phyloP scores from a whole-genome alignment of 2,329 filamentous ascomycete species.

The Chaetomium strumarium region DNA sequence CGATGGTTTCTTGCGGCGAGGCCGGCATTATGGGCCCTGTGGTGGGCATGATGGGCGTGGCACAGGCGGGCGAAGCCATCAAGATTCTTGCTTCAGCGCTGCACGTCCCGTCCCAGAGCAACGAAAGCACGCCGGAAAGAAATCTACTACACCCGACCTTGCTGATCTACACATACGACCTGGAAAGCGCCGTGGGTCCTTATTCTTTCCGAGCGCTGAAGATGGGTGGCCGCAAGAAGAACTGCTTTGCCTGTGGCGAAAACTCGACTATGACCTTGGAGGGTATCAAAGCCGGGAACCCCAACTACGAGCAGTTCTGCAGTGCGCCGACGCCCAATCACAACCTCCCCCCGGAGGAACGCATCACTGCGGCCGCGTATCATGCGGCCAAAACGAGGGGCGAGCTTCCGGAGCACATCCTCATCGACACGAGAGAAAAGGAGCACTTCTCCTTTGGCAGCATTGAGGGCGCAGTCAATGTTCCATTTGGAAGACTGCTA shows the following conservation, averaged over 20 bases:
- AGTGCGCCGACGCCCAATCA: slow-evolving; percentile 49
- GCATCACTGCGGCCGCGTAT: slow-evolving; percentile 62
- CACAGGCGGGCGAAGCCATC: slow-evolving; percentile 85
- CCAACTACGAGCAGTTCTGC: slow-evolving; percentile 86
- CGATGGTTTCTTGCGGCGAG: slow-evolving; percentile 81
- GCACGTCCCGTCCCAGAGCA: slow-evolving; percentile 16
- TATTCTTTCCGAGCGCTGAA: slow-evolving; percentile 64
- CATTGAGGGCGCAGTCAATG: slow-evolving; percentile 68
- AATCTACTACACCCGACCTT: slow-evolving; percentile 29
- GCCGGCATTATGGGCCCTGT: slow-evolving; percentile 89
- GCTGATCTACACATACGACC: slow-evolving; percentile 42
- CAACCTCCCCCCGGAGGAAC: slow-evolving; percentile 61
- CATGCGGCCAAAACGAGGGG: slow-evolving; percentile 20
- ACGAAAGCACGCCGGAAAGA: slow-evolving; percentile 1
- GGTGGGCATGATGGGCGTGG: slow-evolving; percentile 85
- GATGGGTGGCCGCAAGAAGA: slow-evolving; percentile 61
- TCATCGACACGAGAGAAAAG: slow-evolving; percentile 79
- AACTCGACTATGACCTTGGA: slow-evolving; percentile 56
- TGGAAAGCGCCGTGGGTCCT: slow-evolving; percentile 27
- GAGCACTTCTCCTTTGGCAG: slow-evolving; percentile 79
- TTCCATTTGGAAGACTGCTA: slow-evolving; percentile 44
- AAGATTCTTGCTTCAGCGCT: slow-evolving; percentile 59
- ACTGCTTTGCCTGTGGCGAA: slow-evolving; percentile 72
- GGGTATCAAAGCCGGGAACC: slow-evolving; percentile 55
- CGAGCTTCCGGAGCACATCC: slow-evolving; percentile 40